Conservation (phyloP, 371 early-diverging fungal species). For the Syncephalastrum contaminatum region DNA sequence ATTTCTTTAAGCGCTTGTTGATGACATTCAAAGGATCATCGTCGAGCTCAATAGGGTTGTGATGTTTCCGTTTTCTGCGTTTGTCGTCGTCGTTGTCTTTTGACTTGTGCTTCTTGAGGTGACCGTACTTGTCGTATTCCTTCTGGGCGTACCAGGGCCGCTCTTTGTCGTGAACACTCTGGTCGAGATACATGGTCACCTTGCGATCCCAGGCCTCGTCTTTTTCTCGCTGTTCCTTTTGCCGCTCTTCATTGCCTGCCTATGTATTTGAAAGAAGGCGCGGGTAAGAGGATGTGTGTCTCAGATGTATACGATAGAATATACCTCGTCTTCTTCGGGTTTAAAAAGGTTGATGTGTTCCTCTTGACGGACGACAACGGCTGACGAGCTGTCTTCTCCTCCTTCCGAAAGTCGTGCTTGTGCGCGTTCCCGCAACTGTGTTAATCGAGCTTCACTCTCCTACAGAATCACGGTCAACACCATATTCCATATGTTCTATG, state of each 20-base stretch:
- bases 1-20: slow-evolving; percentile 9
- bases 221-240: slow-evolving; percentile 57
- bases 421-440: slow-evolving; percentile 50
- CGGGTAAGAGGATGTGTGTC: not conserved
- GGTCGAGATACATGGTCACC: slow-evolving; percentile 67
- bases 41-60: slow-evolving; percentile 15
- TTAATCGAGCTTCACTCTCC: slow-evolving; percentile 62
- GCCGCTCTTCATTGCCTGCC: slow-evolving; percentile 51
- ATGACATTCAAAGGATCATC: slow-evolving; percentile 32
- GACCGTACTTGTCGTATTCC: slow-evolving; percentile 24
- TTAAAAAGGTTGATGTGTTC: slow-evolving; percentile 63
- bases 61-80: slow-evolving; percentile 11
- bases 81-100: slow-evolving; percentile 1
- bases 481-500: not conserved
- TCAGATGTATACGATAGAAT: not conserved
- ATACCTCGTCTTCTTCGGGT: slow-evolving; percentile 37
- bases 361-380: slow-evolving; percentile 1
- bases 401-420: slow-evolving; percentile 16
- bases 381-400: not conserved
- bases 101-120: slow-evolving; percentile 7
- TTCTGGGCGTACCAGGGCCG: slow-evolving; percentile 37
- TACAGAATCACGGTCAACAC: slow-evolving; percentile 16
- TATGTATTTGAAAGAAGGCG: slow-evolving; percentile 5
- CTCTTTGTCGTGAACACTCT: slow-evolving; percentile 15
- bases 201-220: slow-evolving; percentile 59